Conservation (phyloP, 768 basidiomycete genomes). For the Termitomyces sp. region DNA sequence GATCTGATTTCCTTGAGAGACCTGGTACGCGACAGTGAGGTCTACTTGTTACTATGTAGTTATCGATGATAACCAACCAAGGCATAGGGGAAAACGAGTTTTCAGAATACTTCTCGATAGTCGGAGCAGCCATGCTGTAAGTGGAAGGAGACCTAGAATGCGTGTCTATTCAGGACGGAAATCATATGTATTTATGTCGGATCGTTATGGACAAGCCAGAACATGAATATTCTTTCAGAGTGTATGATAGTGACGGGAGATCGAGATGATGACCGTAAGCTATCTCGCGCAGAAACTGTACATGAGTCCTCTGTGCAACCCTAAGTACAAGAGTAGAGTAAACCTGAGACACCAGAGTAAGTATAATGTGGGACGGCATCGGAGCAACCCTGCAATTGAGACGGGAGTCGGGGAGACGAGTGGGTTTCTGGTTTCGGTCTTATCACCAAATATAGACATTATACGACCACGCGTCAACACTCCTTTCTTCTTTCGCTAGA, state of each 20-base stretch:
- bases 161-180: background rate
- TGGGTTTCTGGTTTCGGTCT: background rate
- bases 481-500: background rate
- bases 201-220: background rate
- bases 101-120: constrained; percentile 26
- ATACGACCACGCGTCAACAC: background rate
- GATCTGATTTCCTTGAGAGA: constrained; percentile 44
- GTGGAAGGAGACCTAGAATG: background rate
- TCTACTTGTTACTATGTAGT: background rate
- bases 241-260: background rate
- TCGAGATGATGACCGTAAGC: background rate
- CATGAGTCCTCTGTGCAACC: background rate
- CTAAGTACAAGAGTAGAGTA: background rate
- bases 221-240: background rate
- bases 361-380: background rate
- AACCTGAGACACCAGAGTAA: background rate
- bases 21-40: constrained; percentile 21
- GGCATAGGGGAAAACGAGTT: constrained; percentile 39
- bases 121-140: constrained; percentile 7
- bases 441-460: background rate
- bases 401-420: background rate
- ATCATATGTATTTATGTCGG: constrained; percentile 2
- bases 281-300: background rate
- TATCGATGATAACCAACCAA: constrained; percentile 26
- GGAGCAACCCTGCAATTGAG: background rate